Evolutionary conservation across 2,329 filamentous ascomycete species (phyloP).

Genomic region (Diaporthe sp.): DNA sequence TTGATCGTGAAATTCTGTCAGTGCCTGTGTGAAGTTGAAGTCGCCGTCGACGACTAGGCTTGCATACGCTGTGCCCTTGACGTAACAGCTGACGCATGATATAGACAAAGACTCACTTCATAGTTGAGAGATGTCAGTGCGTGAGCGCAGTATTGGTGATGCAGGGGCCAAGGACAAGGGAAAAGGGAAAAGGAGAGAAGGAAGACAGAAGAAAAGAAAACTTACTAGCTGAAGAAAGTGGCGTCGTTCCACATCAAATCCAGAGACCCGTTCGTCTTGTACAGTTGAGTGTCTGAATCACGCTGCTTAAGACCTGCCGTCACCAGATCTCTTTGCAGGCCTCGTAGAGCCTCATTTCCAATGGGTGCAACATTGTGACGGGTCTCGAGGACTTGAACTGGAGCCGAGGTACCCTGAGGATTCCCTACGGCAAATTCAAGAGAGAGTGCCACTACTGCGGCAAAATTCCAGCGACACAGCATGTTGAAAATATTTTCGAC

Average conservation of each 20-base stretch:
- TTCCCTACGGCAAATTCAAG: background rate
- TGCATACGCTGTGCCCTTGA: slow-evolving; percentile 61
- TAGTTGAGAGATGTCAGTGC: background rate
- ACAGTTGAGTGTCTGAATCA: slow-evolving; percentile 41
- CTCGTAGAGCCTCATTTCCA: slow-evolving; percentile 42
- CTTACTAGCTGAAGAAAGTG: slow-evolving; percentile 53
- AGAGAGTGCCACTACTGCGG: background rate
- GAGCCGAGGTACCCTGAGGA: background rate
- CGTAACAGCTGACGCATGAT: slow-evolving; percentile 64
- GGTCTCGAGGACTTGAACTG: slow-evolving; percentile 43
- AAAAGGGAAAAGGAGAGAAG: background rate
- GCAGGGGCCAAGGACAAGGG: too few species aligned
- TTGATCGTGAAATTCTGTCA: slow-evolving; percentile 52
- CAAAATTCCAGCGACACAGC: background rate
- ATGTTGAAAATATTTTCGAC: background rate
- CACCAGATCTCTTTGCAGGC: slow-evolving; percentile 46
- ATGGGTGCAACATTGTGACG: slow-evolving; percentile 45
- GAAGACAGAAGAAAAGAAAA: background rate
- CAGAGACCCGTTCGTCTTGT: slow-evolving; percentile 52
- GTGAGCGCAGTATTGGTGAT: slow-evolving; percentile 1
- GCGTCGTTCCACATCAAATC: slow-evolving; percentile 58
- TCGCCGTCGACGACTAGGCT: slow-evolving; percentile 57
- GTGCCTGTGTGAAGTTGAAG: slow-evolving; percentile 55
- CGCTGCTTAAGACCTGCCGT: slow-evolving; percentile 42
- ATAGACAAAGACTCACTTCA: slow-evolving; percentile 53